Evolutionary conservation across 495 filamentous ascomycete genomes (phyloP), one percentile per base, ranked within the genome.

Genomic region (Chaetomidium leptoderma): DNA sequence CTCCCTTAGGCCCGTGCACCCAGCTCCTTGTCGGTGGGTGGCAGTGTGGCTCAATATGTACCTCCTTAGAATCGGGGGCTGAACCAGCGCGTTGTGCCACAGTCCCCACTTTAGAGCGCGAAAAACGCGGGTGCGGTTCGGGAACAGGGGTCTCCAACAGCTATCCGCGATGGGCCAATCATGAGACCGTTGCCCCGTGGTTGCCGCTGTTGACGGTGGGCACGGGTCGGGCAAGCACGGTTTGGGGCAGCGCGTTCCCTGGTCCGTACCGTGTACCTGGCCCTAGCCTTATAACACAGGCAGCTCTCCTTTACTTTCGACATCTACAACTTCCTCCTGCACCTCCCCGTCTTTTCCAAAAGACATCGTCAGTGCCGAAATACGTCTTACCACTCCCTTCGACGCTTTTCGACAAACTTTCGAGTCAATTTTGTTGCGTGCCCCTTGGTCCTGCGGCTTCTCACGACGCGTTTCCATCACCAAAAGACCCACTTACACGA

Each of bases 151-250:
- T 46, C 13, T 36, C 33, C 26, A 36, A 54, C 49, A 46, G 46
- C 58, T 45, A 54, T 46, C 33, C 42, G 13, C 35, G 27, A 21
- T 52, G 32, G 42, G 37, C 76, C 77, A 79, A 79, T 78, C 55
- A 68, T 57, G 54, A 19, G 0, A 10, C 51, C 66, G 75, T 79
- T 79, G 76, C 76, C 64, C 68, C 62, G 72, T 66, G 53, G 76
- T 79, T 76, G 74, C 71, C 61, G 58, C 59, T 78, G 76, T 78
- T 78, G 73, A 74, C 55, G 23, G 66, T 65, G 63, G 63, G 54
- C 58, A 61, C 40, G 24, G 16, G 59, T 45, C 46, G 56, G 60
- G 63, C 36, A 64, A 64, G 65, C 55, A 52, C 58, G 66, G 58
- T 48, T 64, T 57, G 59, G 58, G 62, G 53, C 40, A 64, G 32